phyloP scores from a whole-genome alignment of 495 filamentous ascomycete genomes.

The Penicillium roqueforti region DNA sequence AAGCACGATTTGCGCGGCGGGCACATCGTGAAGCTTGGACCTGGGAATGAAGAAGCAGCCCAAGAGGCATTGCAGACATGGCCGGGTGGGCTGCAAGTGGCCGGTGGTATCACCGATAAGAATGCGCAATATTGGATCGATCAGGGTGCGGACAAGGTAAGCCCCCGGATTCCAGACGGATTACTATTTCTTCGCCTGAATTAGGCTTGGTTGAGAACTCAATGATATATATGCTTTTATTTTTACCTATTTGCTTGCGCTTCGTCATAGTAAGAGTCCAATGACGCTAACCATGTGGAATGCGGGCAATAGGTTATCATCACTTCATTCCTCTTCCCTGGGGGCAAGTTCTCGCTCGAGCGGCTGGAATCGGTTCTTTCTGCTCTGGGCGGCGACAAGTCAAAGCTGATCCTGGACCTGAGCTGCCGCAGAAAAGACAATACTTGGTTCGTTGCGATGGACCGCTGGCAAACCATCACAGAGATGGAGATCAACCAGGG shows the following conservation, averaged over 20 bases:
- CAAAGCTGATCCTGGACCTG: slow-evolving; percentile 88
- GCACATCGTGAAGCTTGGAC: slow-evolving; percentile 94
- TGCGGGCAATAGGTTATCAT: slow-evolving; percentile 73
- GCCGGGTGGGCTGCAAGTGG: slow-evolving; percentile 76
- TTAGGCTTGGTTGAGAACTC: background rate
- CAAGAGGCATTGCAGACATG: slow-evolving; percentile 69
- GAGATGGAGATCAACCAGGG: slow-evolving; percentile 89
- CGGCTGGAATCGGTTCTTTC: slow-evolving; percentile 67
- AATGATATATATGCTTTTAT: background rate
- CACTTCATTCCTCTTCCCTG: slow-evolving; percentile 80
- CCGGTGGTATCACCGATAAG: slow-evolving; percentile 80
- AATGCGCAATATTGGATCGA: slow-evolving; percentile 88
- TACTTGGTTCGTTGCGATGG: slow-evolving; percentile 92
- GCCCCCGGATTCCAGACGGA: slow-evolving; percentile 11
- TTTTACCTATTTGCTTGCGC: background rate
- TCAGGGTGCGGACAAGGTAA: slow-evolving; percentile 83
- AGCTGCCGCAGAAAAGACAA: slow-evolving; percentile 73
- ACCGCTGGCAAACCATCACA: slow-evolving; percentile 97
- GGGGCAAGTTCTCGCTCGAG: slow-evolving; percentile 68
- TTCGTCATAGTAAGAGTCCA: slow-evolving; percentile 9
- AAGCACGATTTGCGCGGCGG: slow-evolving; percentile 68
- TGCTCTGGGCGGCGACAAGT: slow-evolving; percentile 65
- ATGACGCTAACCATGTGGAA: slow-evolving; percentile 21
- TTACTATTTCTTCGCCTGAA: slow-evolving; percentile 3
- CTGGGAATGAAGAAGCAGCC: slow-evolving; percentile 77